Evolutionary conservation across 345 rosid species (phyloP).

Genomic region (Dipteronia dyeriana): DNA sequence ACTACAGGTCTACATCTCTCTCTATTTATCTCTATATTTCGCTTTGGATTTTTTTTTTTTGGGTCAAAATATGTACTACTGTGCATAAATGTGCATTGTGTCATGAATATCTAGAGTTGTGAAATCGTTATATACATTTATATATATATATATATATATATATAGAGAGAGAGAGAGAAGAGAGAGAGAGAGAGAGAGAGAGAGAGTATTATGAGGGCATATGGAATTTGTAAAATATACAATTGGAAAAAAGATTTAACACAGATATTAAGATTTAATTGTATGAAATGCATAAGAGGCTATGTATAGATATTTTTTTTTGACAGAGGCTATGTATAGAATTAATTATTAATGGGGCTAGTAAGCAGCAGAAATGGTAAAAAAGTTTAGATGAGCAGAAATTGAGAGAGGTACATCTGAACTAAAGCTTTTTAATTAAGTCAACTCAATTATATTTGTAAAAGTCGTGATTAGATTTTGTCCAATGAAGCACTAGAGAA

Average conservation of each 20-base stretch:
- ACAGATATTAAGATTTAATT: too few relatives aligned
- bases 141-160: too few relatives aligned
- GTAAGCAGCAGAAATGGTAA: neutral
- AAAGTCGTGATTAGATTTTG: neutral
- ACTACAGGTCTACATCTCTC: constrained; percentile 7
- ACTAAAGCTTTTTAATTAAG: neutral
- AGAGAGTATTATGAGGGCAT: too few relatives aligned
- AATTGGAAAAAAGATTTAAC: too few relatives aligned
- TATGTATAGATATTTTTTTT: too few relatives aligned
- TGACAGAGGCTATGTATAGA: too few relatives aligned
- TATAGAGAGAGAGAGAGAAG: too few relatives aligned
- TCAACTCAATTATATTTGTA: constrained; percentile 10
- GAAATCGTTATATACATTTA: neutral
- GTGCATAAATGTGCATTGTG: neutral
- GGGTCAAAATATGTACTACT: neutral
- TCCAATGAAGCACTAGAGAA: neutral
- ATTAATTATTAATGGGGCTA: neutral
- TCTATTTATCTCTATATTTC: neutral
- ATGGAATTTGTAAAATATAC: too few relatives aligned
- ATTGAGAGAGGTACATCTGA: neutral
- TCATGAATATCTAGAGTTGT: neutral
- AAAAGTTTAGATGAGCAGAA: neutral
- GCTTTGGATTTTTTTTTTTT: neutral
- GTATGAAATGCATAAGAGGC: too few relatives aligned
- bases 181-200: too few relatives aligned